Base-by-base conservation (phyloP, 257 asterid genomes). In the Scutellaria barbata region DNA sequence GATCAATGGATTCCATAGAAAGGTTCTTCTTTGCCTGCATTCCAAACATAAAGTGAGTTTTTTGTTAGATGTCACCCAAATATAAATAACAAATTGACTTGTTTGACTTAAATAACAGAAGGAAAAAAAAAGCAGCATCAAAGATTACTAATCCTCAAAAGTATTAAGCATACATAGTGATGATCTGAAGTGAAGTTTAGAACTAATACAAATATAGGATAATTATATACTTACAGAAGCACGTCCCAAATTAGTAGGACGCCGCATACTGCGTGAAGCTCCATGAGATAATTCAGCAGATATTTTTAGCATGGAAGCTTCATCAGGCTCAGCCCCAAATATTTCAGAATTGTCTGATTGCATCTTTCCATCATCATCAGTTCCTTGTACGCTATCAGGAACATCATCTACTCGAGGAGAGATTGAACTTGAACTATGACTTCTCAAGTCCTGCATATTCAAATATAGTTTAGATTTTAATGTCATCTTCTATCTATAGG, bases 11-110 rank as follows among this genome's bases (percentile, higher is more conserved):
- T 64, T 95, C 99, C 92, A 80, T 86, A 11, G 97, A 87, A 37
- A 84, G 94, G 79, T 92, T 88, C 90, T 88, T 95, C 90, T 80
- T 90, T 80, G 78, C 99, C 98, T 92, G 81, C 64, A 79, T 30
- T 46, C 77, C 75, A 73, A 83, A 10, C 42, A 74, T 39, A 18
- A 72, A 37, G 68, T 59, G 22, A 41, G 22, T 40, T 57, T 30
- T 30, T 30, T 30, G 35, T 30, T 4, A 30, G 35, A 30, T 30
- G 35, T 30, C 4, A 2, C 35, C 35, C 35, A 30, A 30, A 30
- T 30, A 5, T 30, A 4, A 3, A 30, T 30, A 30, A 1, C 5
- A 30, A 30, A 30, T 4, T 30, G 35, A 30, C 35, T 30, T 30
- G 2, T 69, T 53, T 42, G 41, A 48, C 16, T 48, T 72, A 22